Evolutionary conservation across 148 eudicot genomes (phyloP), one percentile per base, ranked within the genome.

Genomic region (Amaranthus hypochondriacus): DNA sequence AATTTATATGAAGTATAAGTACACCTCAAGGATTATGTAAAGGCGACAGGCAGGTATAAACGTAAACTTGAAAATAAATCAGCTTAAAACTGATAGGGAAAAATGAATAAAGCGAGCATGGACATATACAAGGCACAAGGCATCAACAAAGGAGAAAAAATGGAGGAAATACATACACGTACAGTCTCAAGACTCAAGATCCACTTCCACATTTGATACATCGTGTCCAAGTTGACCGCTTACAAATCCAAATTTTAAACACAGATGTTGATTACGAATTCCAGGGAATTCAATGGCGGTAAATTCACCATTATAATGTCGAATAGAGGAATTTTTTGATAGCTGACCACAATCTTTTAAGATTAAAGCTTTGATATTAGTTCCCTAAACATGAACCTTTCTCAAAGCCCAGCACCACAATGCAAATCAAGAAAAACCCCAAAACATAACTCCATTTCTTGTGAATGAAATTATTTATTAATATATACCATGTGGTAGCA

Each of bases 401-500:
- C 56, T 72, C 68, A 54, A 11, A 62, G 66, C 18, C 53, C 11
- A 53, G 11, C n/a, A 52, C 46, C 42, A 74, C 47, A 73, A 56
- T 47, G 28, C 73, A 56, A 51, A 68, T 75, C 62, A 73, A 14
- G 53, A 77, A 75, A 82, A 55, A 11, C 71, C 71, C 56, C 72
- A 68, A 79, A 77, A 63, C 57, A 70, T 75, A 63, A 5, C 75
- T 44, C 69, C 71, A 56, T 14, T 76, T 55, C 77, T 72, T 79
- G 53, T 66, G 77, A 42, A 84, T 82, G 76, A 73, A 85, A 70
- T 82, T 76, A 9, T 76, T 75, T 48, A 90, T 86, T 76, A 95
- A 55, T 48, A 95, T 42, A 80, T 86, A 68, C 99, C 99, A 95
- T 42, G 96, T 95, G 51, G 84, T 90, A 56, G 73, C 75, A 76